Evolutionary conservation across 2,329 filamentous ascomycete genomes (phyloP).

Genomic region (Aspergillus fijiensis): DNA sequence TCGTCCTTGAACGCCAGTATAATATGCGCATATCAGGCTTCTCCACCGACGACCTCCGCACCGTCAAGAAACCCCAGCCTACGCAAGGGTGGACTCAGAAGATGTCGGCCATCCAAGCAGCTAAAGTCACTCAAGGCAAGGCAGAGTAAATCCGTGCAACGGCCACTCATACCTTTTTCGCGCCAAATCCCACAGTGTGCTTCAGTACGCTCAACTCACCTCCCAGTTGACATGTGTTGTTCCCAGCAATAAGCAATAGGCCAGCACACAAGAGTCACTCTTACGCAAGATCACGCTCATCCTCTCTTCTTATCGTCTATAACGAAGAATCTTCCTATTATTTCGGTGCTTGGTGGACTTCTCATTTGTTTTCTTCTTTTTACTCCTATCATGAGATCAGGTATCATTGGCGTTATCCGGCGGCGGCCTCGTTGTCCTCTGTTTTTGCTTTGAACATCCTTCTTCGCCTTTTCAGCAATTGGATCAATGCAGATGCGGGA

Average conservation of each 20-base stretch:
- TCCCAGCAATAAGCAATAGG: not conserved
- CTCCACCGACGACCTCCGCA: slow-evolving; percentile 88
- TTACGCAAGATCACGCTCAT: not conserved
- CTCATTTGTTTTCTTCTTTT: not conserved
- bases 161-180: not conserved
- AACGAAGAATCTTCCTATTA: not conserved
- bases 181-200: not conserved
- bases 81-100: slow-evolving; percentile 89
- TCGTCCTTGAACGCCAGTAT: slow-evolving; percentile 79
- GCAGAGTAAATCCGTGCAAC: slow-evolving; percentile 30
- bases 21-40: slow-evolving; percentile 94
- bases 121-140: slow-evolving; percentile 64
- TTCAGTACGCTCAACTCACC: not conserved
- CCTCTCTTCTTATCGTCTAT: not conserved
- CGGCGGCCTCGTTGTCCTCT: not conserved
- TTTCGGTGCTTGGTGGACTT: not conserved
- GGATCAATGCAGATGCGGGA: not conserved
- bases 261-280: not conserved
- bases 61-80: slow-evolving; percentile 89
- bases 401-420: not conserved
- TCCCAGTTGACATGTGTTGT: not conserved
- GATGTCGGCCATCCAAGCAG: slow-evolving; percentile 93
- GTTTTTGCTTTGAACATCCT: not conserved
- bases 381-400: not conserved
- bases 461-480: not conserved